Percentiles rank a stretch among this genome's conserved stretches.
phyloP scores from a whole-genome alignment of 345 rosid genomes.

The Chamaenerion angustifolium region DNA sequence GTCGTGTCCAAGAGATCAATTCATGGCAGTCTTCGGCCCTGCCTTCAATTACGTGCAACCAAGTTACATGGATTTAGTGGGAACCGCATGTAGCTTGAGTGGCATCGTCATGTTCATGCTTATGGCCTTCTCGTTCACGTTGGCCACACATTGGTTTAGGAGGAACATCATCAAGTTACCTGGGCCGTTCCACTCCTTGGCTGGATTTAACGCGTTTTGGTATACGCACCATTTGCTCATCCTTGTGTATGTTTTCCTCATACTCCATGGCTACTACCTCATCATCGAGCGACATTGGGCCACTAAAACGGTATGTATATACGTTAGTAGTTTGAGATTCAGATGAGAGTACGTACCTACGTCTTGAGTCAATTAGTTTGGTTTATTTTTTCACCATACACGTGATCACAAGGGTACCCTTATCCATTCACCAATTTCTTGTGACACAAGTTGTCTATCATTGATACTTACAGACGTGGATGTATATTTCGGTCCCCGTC shows the following conservation, averaged over 20 bases:
- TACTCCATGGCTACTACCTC: constrained; percentile 66
- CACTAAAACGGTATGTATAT: constrained; percentile 45
- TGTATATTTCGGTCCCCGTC: constrained; percentile 47
- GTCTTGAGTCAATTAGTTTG: too few species aligned
- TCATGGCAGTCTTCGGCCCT: constrained; percentile 29
- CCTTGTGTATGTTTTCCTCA: constrained; percentile 45
- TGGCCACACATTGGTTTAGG: constrained; percentile 63
- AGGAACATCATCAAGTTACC: constrained; percentile 56
- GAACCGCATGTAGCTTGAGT: constrained; percentile 31
- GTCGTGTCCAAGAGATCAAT: constrained; percentile 23
- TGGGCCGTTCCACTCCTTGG: constrained; percentile 37
- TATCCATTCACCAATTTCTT: background rate
- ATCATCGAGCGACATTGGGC: constrained; percentile 59
- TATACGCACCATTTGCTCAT: constrained; percentile 76
- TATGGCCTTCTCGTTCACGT: constrained; percentile 57
- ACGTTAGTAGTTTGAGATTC: too few species aligned
- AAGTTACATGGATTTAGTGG: constrained; percentile 31
- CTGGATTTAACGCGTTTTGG: constrained; percentile 93
- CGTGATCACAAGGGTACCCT: background rate
- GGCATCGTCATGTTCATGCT: constrained; percentile 47
- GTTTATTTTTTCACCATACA: background rate
- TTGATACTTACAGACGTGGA: constrained; percentile 62
- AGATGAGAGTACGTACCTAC: too few species aligned
- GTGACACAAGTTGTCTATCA: background rate
- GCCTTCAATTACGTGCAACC: constrained; percentile 40